Percentiles rank a stretch among this genome's conserved stretches.
Conservation (phyloP, 2,329 filamentous ascomycete species). For the Coniella lustricola region DNA sequence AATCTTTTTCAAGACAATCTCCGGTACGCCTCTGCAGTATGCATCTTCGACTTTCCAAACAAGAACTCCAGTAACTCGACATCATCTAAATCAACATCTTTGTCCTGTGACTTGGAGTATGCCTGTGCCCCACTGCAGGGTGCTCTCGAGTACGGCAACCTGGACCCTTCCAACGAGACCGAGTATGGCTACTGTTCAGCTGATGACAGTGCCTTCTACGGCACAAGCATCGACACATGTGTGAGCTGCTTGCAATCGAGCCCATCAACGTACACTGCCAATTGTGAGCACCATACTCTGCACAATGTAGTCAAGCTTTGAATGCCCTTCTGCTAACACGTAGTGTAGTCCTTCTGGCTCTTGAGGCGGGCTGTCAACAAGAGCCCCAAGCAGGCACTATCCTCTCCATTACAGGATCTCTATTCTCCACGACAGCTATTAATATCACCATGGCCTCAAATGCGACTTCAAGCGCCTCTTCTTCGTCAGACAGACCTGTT, state of each 20-base stretch:
- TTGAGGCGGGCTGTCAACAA: constrained; percentile 42
- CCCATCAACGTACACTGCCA: constrained; percentile 33
- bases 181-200: constrained; percentile 41
- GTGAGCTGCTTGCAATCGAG: constrained; percentile 36
- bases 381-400: constrained; percentile 30
- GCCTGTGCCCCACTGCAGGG: constrained; percentile 34
- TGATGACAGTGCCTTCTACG: constrained; percentile 27
- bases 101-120: constrained; percentile 34
- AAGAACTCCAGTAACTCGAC: constrained; percentile 26
- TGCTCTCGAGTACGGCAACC: constrained; percentile 29
- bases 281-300: constrained; percentile 34
- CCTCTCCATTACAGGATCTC: constrained; percentile 34
- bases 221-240: constrained; percentile 29
- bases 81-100: neutral
- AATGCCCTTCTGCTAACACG: constrained; percentile 6
- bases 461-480: constrained; percentile 18
- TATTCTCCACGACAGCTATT: constrained; percentile 32
- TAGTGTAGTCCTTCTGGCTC: constrained; percentile 36
- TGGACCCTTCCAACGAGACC: constrained; percentile 27
- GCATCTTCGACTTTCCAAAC: constrained; percentile 33
- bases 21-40: constrained; percentile 40
- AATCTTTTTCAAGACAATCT: constrained; percentile 36
- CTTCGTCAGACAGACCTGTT: neutral
- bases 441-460: constrained; percentile 32
- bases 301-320: neutral